Conservation (phyloP, 2,329 filamentous ascomycete genomes). For the Xylaria sp. region DNA sequence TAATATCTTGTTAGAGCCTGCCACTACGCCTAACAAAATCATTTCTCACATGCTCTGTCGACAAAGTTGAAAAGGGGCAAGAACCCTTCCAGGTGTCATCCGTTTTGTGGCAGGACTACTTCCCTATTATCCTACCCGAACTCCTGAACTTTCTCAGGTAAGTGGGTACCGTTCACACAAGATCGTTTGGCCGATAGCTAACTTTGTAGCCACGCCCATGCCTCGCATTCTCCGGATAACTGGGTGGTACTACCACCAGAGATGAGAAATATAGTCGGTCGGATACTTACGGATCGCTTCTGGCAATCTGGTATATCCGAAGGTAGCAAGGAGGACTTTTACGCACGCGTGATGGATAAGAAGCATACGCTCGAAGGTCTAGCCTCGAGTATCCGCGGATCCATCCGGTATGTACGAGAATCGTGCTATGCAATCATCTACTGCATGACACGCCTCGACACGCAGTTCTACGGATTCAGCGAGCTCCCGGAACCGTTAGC, state of each 20-base stretch:
- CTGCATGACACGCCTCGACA: slow-evolving; percentile 87
- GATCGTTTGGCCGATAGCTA: slow-evolving; percentile 28
- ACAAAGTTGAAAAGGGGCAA: slow-evolving; percentile 81
- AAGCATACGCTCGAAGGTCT: slow-evolving; percentile 92
- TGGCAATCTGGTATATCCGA: slow-evolving; percentile 98
- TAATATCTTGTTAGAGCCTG: slow-evolving; percentile 60
- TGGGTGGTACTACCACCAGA: slow-evolving; percentile 82
- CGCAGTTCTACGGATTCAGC: slow-evolving; percentile 89
- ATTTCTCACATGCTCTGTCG: slow-evolving; percentile 90
- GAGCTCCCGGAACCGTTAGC: slow-evolving; percentile 86
- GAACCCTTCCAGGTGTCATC: slow-evolving; percentile 79
- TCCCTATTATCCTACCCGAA: slow-evolving; percentile 84
- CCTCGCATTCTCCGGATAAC: slow-evolving; percentile 85
- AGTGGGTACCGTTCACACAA: slow-evolving; percentile 39
- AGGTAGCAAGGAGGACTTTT: slow-evolving; percentile 96
- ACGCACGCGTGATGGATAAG: slow-evolving; percentile 87
- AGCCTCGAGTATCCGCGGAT: slow-evolving; percentile 89
- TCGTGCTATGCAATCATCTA: slow-evolving; percentile 94
- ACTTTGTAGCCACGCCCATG: slow-evolving; percentile 78
- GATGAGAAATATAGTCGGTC: slow-evolving; percentile 78
- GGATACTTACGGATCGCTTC: slow-evolving; percentile 92
- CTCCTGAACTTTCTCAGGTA: slow-evolving; percentile 84
- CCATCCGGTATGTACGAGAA: slow-evolving; percentile 89
- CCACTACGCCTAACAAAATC: slow-evolving; percentile 90
- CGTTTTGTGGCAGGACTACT: slow-evolving; percentile 83